Percentiles rank a stretch among this genome's conserved stretches.
Evolutionary conservation across 352 stramenopile genomes (phyloP).

Genomic region (Albugo candida): DNA sequence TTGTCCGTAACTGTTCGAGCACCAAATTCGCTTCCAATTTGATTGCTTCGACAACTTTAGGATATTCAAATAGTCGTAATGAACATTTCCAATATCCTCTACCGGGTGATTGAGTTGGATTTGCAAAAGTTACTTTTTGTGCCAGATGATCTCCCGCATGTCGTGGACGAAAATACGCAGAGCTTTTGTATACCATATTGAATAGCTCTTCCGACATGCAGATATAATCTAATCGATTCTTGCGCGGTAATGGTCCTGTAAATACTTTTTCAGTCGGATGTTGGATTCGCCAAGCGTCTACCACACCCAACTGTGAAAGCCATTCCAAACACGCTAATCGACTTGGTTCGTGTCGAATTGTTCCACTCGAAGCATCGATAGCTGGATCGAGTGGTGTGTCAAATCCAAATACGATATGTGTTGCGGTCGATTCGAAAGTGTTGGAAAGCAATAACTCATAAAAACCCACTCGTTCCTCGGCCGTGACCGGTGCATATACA

Average conservation of each 20-base stretch:
- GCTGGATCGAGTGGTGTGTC: conserved; percentile 3
- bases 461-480: neutral
- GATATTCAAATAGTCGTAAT: no score
- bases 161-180: no score
- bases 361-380: neutral
- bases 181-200: no score
- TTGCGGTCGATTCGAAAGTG: neutral
- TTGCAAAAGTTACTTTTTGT: no score
- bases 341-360: neutral
- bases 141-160: no score
- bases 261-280: conserved; percentile 1
- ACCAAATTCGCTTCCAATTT: no score
- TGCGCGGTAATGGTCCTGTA: conserved; percentile 1
- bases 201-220: neutral
- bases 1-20: no score
- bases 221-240: conserved; percentile 12
- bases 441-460: neutral
- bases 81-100: no score
- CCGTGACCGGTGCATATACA: conserved; percentile 5
- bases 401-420: conserved; percentile 9
- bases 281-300: conserved; percentile 7
- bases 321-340: conserved; percentile 2
- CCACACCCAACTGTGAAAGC: conserved; percentile 4
- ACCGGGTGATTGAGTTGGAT: no score
- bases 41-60: no score